These are phyloP conservation scores for Medicago arabica DNA, from an alignment of 306 rosid genomes.

Conservation along the genomic window DNA sequence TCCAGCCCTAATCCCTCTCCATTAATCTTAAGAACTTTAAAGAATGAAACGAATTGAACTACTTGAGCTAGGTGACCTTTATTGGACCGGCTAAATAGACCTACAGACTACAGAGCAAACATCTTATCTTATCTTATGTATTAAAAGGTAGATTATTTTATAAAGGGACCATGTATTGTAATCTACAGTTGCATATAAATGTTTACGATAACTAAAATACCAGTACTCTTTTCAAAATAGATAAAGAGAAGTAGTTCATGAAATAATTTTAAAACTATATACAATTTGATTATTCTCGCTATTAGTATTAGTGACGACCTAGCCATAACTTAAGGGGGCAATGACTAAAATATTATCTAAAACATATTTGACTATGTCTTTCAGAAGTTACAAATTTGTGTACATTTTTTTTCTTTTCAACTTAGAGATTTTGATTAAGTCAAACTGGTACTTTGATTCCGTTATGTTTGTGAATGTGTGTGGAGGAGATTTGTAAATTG, in stretches of 20 bases:
- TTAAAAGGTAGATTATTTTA: not conserved
- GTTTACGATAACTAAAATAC: not conserved
- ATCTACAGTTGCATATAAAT: not conserved
- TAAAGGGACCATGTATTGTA: not conserved
- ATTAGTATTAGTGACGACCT: slow-evolving; percentile 15
- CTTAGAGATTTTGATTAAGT: no score
- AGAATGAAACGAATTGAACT: not conserved
- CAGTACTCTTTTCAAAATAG: not conserved
- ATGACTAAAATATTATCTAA: not conserved
- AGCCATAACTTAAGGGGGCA: slow-evolving; percentile 10
- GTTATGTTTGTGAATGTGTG: not conserved
- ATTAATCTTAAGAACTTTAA: not conserved
- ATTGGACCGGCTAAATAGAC: not conserved
- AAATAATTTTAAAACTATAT: not conserved
- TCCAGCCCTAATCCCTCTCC: no score
- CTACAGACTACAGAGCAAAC: not conserved
- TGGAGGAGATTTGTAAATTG: not conserved
- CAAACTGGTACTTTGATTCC: no score
- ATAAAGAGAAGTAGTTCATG: not conserved
- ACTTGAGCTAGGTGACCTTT: not conserved
- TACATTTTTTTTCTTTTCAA: no score
- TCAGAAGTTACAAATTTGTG: not conserved
- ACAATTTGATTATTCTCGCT: slow-evolving; percentile 10
- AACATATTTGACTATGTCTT: not conserved
- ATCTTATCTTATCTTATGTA: not conserved